phyloP scores from a whole-genome alignment of 2,329 filamentous ascomycete genomes.

The Cladophialophora yegresii region DNA sequence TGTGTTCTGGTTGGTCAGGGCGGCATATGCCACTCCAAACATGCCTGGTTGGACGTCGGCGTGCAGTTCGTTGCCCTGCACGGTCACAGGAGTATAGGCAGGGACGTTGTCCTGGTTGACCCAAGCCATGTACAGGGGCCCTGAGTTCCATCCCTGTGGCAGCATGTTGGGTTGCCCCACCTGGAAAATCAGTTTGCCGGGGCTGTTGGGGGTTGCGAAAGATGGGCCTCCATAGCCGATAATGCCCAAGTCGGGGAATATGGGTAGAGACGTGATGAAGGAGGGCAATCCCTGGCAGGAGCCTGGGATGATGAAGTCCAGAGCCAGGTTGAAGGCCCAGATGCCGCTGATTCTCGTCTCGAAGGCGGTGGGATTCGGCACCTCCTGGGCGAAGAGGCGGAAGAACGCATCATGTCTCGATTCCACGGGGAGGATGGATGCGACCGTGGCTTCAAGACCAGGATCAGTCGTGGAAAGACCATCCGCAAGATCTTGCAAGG shows the following conservation, averaged over 20 bases:
- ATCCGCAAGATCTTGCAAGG: slow-evolving; percentile 36
- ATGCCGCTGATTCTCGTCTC: slow-evolving; percentile 38
- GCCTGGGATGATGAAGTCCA: slow-evolving; percentile 36
- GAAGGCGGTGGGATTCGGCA: slow-evolving; percentile 39
- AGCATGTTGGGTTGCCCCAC: slow-evolving; percentile 28
- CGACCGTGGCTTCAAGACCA: slow-evolving; percentile 34
- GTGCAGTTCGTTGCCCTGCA: slow-evolving; percentile 22
- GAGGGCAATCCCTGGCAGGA: slow-evolving; percentile 34
- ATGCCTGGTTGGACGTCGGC: slow-evolving; percentile 32
- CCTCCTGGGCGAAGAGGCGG: slow-evolving; percentile 36
- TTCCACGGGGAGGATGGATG: slow-evolving; percentile 39
- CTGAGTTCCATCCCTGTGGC: slow-evolving; percentile 20
- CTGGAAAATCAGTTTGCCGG: slow-evolving; percentile 29
- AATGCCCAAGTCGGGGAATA: slow-evolving; percentile 29
- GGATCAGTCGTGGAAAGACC: slow-evolving; percentile 37
- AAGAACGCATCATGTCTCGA: slow-evolving; percentile 40
- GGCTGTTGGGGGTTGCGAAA: slow-evolving; percentile 25
- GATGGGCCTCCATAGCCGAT: slow-evolving; percentile 25
- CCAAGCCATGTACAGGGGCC: slow-evolving; percentile 34
- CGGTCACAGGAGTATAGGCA: slow-evolving; percentile 34
- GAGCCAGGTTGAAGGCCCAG: slow-evolving; percentile 40
- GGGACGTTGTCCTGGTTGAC: slow-evolving; percentile 36
- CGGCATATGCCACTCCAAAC: slow-evolving; percentile 34
- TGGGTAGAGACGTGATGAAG: slow-evolving; percentile 17
- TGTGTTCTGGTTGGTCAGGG: slow-evolving; percentile 33